Conservation (phyloP, 345 rosid genomes). For the Rhodamnia argentea region DNA sequence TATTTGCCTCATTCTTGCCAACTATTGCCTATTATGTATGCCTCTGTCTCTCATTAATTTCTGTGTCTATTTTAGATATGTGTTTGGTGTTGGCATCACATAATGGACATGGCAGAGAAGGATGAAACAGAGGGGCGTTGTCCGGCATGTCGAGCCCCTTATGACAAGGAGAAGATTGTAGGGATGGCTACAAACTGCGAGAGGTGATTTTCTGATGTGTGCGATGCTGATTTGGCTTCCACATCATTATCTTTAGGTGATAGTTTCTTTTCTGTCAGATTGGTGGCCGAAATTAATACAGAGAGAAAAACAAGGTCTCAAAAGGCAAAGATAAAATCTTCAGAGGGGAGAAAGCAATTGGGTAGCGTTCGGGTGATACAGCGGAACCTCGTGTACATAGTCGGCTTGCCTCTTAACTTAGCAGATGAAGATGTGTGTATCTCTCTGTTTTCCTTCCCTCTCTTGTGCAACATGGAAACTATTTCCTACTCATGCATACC, state of each 20-base stretch:
- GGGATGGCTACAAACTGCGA: conserved; percentile 61
- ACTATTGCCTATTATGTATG: neutral
- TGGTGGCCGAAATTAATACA: conserved; percentile 49
- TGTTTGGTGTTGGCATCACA: conserved; percentile 98
- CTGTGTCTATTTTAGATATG: conserved; percentile 40
- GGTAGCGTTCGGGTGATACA: conserved; percentile 77
- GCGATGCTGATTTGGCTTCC: neutral
- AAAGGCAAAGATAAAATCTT: conserved; percentile 49
- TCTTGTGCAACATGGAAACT: conserved; percentile 75
- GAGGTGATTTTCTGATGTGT: conserved; percentile 31
- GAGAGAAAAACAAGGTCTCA: conserved; percentile 62
- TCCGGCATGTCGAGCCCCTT: conserved; percentile 82
- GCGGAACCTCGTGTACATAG: conserved; percentile 82
- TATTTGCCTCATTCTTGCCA: neutral
- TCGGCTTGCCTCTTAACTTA: conserved; percentile 77
- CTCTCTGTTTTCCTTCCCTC: neutral
- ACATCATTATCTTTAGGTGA: neutral
- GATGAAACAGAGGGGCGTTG: conserved; percentile 79
- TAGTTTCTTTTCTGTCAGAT: conserved; percentile 15
- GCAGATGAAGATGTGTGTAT: conserved; percentile 81
- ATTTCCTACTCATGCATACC: neutral
- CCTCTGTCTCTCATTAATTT: neutral
- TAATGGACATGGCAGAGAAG: conserved; percentile 96
- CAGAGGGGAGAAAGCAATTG: conserved; percentile 71
- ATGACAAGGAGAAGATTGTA: conserved; percentile 90